These are phyloP conservation scores for Monilinia aucupariae DNA, from an alignment of 2,329 filamentous ascomycete species.

Conservation along the genomic window DNA sequence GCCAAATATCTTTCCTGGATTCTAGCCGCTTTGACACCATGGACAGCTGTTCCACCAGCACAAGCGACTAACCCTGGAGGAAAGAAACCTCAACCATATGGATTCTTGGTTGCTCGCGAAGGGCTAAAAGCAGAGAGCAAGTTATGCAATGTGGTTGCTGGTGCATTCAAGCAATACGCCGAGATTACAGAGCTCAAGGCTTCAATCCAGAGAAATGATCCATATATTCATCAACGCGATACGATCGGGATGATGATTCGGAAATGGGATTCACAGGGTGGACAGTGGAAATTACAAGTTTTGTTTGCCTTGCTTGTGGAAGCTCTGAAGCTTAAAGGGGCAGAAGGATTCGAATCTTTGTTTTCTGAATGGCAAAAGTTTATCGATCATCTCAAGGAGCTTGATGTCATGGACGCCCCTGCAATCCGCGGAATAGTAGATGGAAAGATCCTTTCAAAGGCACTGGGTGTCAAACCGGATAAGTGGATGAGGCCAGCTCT, in stretches of 20 bases:
- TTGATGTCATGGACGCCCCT: slow-evolving; percentile 54
- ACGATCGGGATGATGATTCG: slow-evolving; percentile 69
- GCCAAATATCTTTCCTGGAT: slow-evolving; percentile 72
- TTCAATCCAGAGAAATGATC: slow-evolving; percentile 43
- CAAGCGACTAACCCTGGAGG: slow-evolving; percentile 36
- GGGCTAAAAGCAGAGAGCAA: slow-evolving; percentile 78
- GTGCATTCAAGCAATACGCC: slow-evolving; percentile 55
- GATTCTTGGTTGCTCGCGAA: slow-evolving; percentile 63
- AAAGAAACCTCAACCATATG: slow-evolving; percentile 53
- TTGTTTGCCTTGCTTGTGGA: slow-evolving; percentile 64
- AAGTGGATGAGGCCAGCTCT: slow-evolving; percentile 80
- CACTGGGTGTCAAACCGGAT: slow-evolving; percentile 63
- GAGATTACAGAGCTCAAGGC: slow-evolving; percentile 61
- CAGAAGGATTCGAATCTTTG: slow-evolving; percentile 36
- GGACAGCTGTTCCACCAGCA: slow-evolving; percentile 49
- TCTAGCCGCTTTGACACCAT: slow-evolving; percentile 69
- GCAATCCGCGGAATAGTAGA: slow-evolving; percentile 62
- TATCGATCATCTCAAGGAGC: slow-evolving; percentile 48
- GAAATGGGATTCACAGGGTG: slow-evolving; percentile 57
- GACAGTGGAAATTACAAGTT: slow-evolving; percentile 66
- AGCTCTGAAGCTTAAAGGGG: slow-evolving; percentile 40
- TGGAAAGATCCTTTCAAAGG: slow-evolving; percentile 65
- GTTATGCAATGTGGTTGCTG: slow-evolving; percentile 60
- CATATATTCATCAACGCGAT: slow-evolving; percentile 51
- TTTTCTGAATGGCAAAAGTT: slow-evolving; percentile 49